phyloP scores from a whole-genome alignment of 75 land plant species.

The Pinus tabuliformis region DNA sequence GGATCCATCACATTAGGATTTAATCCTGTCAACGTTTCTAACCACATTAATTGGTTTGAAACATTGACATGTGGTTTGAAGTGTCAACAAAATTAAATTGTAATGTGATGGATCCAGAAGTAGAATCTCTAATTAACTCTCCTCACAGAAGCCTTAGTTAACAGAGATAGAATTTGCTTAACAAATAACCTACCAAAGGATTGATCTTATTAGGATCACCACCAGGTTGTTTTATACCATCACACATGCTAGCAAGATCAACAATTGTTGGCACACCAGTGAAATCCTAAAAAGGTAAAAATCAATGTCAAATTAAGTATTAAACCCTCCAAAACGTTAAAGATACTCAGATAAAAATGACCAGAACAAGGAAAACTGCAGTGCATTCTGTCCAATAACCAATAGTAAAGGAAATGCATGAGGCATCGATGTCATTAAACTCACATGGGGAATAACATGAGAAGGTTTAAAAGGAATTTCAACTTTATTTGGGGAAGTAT shows the following conservation, averaged over 20 bases:
- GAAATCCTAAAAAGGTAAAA: conserved; percentile 56
- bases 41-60: too few relatives aligned
- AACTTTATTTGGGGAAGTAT: conserved; percentile 80
- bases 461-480: conserved; percentile 98
- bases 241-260: conserved; percentile 93
- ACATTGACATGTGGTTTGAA: too few relatives aligned
- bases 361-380: not conserved
- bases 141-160: too few relatives aligned
- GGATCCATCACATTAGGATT: too few relatives aligned
- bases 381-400: not conserved
- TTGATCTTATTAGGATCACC: conserved; percentile 87
- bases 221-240: conserved; percentile 85
- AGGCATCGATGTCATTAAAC: not conserved
- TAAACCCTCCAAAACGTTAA: not conserved
- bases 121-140: too few relatives aligned
- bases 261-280: conserved; percentile 96
- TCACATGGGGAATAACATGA: conserved; percentile 84
- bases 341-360: not conserved
- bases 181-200: conserved; percentile 64
- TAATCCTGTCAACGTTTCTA: too few relatives aligned
- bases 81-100: too few relatives aligned
- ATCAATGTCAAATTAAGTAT: not conserved
- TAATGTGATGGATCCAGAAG: too few relatives aligned
- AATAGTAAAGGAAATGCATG: not conserved
- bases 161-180: not conserved